Conservation (phyloP, 805 yeast genomes). For the Ogataea neopini region DNA sequence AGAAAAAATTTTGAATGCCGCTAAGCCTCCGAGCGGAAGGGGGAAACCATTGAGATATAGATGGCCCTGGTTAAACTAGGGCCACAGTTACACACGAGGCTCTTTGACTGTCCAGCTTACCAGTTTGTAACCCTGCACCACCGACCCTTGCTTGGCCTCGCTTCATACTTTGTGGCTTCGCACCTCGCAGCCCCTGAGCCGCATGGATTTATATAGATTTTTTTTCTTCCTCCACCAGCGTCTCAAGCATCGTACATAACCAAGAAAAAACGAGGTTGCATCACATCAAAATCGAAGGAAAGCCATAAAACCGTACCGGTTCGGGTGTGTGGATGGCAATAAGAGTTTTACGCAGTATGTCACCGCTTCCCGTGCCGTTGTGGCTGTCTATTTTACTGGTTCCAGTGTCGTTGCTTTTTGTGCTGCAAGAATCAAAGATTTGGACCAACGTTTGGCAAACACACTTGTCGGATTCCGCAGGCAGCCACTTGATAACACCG, state of each 20-base stretch:
- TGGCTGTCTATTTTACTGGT: not conserved
- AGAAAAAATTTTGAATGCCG: not conserved
- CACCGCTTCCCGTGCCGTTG: not conserved
- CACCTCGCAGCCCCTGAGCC: constrained; percentile 4
- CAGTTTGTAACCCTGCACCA: no score
- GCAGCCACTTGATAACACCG: not conserved
- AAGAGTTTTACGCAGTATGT: not conserved
- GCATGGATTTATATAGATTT: not conserved
- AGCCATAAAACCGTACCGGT: not conserved
- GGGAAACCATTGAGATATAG: no score
- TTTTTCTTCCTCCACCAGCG: not conserved
- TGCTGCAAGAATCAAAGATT: not conserved
- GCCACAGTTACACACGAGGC: no score
- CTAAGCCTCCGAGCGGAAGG: not conserved
- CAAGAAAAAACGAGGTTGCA: no score
- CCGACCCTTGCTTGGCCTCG: no score
- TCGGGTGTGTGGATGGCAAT: not conserved
- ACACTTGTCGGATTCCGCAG: not conserved
- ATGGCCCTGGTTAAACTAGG: no score
- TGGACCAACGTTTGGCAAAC: not conserved
- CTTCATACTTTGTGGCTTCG: no score
- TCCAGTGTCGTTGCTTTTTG: not conserved
- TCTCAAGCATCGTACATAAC: not conserved
- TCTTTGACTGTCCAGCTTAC: no score
- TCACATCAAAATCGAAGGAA: not conserved